Evolutionary conservation across 2,329 filamentous ascomycete species (phyloP).

Genomic region (Pyrenochaeta sp.): DNA sequence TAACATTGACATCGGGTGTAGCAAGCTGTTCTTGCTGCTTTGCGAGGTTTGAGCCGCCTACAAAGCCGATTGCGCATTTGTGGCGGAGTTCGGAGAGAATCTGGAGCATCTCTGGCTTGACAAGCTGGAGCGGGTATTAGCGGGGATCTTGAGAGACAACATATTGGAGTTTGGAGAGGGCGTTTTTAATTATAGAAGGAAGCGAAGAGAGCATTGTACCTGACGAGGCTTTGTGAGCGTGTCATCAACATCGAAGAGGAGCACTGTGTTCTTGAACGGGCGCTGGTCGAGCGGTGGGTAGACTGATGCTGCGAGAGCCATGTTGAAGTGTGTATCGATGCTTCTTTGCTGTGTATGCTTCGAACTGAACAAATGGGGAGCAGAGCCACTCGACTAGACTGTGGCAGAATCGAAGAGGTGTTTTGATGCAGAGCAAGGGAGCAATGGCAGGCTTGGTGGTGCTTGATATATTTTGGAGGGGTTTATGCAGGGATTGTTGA

Average conservation of each 20-base stretch:
- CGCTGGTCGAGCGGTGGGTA: slow-evolving; percentile 83
- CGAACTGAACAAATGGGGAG: neutral
- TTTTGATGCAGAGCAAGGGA: slow-evolving; percentile 14
- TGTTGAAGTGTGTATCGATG: slow-evolving; percentile 20
- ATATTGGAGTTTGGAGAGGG: neutral
- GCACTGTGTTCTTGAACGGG: slow-evolving; percentile 90
- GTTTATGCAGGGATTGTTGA: slow-evolving; percentile 26
- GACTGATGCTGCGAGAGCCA: slow-evolving; percentile 54
- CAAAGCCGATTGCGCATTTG: slow-evolving; percentile 88
- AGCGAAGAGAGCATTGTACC: slow-evolving; percentile 55
- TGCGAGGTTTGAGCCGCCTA: slow-evolving; percentile 87
- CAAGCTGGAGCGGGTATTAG: slow-evolving; percentile 59
- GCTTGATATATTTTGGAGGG: slow-evolving; percentile 26
- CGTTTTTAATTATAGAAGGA: neutral
- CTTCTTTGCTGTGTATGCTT: neutral
- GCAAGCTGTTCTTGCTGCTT: slow-evolving; percentile 98
- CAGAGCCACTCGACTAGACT: neutral
- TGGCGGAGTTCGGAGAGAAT: slow-evolving; percentile 82
- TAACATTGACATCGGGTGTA: slow-evolving; percentile 71
- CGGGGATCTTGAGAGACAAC: neutral
- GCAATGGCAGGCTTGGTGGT: slow-evolving; percentile 14
- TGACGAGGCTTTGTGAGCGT: slow-evolving; percentile 85
- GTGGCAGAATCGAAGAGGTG: neutral
- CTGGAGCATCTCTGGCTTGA: slow-evolving; percentile 81
- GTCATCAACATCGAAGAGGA: slow-evolving; percentile 95